Percentiles rank a stretch among this genome's conserved stretches.
Conservation (phyloP, 2,329 filamentous ascomycete genomes). For the Verticillium isaacii region DNA sequence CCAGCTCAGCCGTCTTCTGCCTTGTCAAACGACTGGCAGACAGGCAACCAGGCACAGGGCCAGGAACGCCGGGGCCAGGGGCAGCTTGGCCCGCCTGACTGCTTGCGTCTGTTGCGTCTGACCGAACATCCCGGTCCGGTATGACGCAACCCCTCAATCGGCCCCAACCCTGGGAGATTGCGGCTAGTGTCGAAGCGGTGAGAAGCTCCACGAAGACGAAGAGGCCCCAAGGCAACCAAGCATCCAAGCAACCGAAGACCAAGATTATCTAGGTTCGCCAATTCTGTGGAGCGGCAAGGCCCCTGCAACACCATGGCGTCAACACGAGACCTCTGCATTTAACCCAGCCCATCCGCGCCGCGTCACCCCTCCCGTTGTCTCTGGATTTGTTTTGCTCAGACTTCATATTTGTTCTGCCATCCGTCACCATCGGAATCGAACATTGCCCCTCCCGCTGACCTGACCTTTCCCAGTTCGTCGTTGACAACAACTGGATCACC, state of each 20-base stretch:
- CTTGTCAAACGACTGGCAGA: not conserved
- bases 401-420: not conserved
- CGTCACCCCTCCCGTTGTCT: not conserved
- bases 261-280: not conserved
- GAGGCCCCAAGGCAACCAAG: not conserved
- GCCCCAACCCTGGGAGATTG: not conserved
- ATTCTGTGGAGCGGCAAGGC: not conserved
- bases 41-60: not conserved
- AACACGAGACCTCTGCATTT: not conserved
- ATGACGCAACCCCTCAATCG: conserved; percentile 1
- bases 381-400: not conserved
- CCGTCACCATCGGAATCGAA: not conserved
- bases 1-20: not conserved
- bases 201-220: not conserved
- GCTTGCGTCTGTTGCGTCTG: conserved; percentile 1
- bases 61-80: not conserved
- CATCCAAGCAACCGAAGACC: not conserved
- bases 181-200: conserved; percentile 1
- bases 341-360: not conserved
- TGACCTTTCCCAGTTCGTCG: conserved; percentile 68
- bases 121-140: conserved; percentile 1
- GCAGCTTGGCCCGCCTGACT: not conserved
- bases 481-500: conserved; percentile 85
- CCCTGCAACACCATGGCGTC: not conserved
- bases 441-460: not conserved